Base-by-base conservation (phyloP, 306 rosid species). In the Vicia villosa region DNA sequence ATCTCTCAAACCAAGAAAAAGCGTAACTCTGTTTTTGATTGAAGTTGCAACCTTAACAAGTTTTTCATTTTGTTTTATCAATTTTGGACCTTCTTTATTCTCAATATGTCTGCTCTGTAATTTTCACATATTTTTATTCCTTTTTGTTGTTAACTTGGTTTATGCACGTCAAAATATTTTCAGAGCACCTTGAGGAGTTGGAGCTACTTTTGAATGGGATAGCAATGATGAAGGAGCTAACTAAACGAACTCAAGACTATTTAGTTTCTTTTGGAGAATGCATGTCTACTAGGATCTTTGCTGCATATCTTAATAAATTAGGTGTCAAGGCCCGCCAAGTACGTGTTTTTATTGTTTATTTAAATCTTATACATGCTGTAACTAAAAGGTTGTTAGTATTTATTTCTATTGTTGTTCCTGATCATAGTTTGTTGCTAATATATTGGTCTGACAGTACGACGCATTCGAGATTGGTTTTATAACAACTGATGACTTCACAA, bases 211-310 rank as follows among this genome's bases (percentile, higher is more conserved):
- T 94, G 45, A 90, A 90, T 74, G 98, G 98, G 69, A 87, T 94
- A 68, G 93, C 98, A 26, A 90, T 90, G 96, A 94, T 90, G 97
- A 94, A 90, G 85, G 98, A 94, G 76, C 77, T 90, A 77, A 94
- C 98, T 57, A 80, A 77, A 42, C 81, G 98, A 36, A 94, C 98
- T 52, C 91, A 76, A 84, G 98, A 90, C 71, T 94, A 94, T 74
- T 72, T 94, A 79, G 97, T 94, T 78, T 94, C 98, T 15, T 94
- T 94, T 85, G 98, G 98, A 75, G 98, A 94, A 75, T 90, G 98
- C 92, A 90, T 90, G 98, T 90, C 95, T 55, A 94, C 98, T 14
- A 90, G 98, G 90, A 87, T 94, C 54, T 94, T 94, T 80, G 97
- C 96, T 59, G 92, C 92, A 30, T 90, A 85, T 80, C 84, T 94